Evolutionary conservation across 2,329 filamentous ascomycete genomes (phyloP).

Genomic region (Cordyceps pruinosa): DNA sequence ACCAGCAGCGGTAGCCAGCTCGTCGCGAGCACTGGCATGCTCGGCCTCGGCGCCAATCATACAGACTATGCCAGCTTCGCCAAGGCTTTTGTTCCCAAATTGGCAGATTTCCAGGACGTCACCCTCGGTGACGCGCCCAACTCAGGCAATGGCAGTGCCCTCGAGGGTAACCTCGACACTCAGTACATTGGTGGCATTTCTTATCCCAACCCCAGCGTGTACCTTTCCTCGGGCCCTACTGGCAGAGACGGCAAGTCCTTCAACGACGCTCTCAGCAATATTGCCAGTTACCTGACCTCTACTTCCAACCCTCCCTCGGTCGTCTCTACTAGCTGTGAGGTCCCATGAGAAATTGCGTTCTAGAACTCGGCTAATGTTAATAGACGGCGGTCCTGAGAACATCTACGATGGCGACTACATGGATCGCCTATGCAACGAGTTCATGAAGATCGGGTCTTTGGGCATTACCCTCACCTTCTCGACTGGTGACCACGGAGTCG

Average conservation of each 20-base stretch:
- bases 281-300: constrained; percentile 7
- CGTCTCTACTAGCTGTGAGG: constrained; percentile 36
- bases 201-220: constrained; percentile 12
- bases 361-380: not conserved
- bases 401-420: constrained; percentile 21
- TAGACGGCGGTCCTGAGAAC: constrained; percentile 47
- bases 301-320: constrained; percentile 23
- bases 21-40: constrained; percentile 8
- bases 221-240: constrained; percentile 6
- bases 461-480: constrained; percentile 45
- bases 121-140: not conserved
- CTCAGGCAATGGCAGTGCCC: not conserved
- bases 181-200: constrained; percentile 10
- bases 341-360: not conserved
- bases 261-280: constrained; percentile 2
- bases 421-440: constrained; percentile 46
- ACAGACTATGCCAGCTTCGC: constrained; percentile 7
- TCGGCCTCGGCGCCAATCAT: constrained; percentile 10
- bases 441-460: constrained; percentile 47
- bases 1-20: constrained; percentile 5
- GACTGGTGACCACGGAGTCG: constrained; percentile 19
- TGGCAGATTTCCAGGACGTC: constrained; percentile 10
- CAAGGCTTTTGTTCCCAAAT: not conserved
- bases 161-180: constrained; percentile 16
- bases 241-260: not conserved